Evolutionary conservation across 169 alveolate genomes (phyloP), one percentile per base, ranked within the genome.

Genomic region (Eimeria sp.): DNA sequence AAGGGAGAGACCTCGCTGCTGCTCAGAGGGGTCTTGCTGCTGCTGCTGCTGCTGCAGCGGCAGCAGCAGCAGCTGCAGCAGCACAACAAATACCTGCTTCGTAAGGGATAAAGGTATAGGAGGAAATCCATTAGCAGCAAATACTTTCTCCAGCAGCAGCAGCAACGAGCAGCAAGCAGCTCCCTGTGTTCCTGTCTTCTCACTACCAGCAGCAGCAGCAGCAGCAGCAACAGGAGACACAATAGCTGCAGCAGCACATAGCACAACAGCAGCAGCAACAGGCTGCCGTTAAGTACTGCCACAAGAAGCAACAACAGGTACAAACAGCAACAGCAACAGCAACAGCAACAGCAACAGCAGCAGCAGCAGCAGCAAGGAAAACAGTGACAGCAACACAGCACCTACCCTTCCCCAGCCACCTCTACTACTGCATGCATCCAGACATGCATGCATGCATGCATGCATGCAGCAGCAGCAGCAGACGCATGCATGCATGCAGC

Each of bases 51-150:
- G 45, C 89, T 63, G 40, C 40, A 80, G 89, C 72, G 89, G 89
- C 89, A 80, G 89, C 89, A 80, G 70, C 89, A 80, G 72, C 70
- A 51, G 72, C 89, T 80, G 89, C 89, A 80, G 89, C 89, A 80
- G 51, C 70, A 80, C 89, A 18, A 80, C 89, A 80, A 80, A 49
- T 22, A 80, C 89, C 47, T 80, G 89, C 89, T 80, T 80, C 47
- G 89, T 80, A 16, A 80, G 70, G 20, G 89, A 80, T 34, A 80
- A 57, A 34, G 89, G 43, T 6, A 80, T 80, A 14, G 89, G 34
- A 7, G 67, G 67, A 65, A 65, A 80, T 22, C 89, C 89, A 20
- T 65, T 47, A 9, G 89, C 47, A 0, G 11, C 25, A 10, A 80
- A 51, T 13, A 83, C 61, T 40, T 54, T 49, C 75, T 49, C 45